Percentiles rank a stretch among this genome's conserved stretches.
These are phyloP conservation scores for Bondarzewia mesenterica DNA, from an alignment of 1,284 basidiomycete genomes.

Conservation along the genomic window DNA sequence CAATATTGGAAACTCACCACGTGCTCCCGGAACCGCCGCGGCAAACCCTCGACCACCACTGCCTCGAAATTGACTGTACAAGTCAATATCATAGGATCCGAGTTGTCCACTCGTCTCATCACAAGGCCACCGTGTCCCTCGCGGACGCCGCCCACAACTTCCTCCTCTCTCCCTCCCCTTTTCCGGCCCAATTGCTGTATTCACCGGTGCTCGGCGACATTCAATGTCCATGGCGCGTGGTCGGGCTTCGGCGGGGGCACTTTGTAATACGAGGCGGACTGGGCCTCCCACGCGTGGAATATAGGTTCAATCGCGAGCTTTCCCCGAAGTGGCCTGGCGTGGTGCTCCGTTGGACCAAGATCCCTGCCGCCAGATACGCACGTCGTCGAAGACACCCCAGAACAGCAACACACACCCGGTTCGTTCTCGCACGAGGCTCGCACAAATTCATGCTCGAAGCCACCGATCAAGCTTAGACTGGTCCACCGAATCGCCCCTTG, in stretches of 20 bases:
- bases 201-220: too few relatives aligned
- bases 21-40: not conserved
- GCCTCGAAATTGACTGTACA: too few relatives aligned
- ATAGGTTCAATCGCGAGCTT: not conserved
- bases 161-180: too few relatives aligned
- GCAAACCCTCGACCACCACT: not conserved
- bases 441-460: not conserved
- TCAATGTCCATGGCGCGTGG: too few relatives aligned
- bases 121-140: too few relatives aligned
- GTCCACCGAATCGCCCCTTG: too few relatives aligned
- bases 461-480: slow-evolving; percentile 1
- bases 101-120: too few relatives aligned
- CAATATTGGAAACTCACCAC: not conserved
- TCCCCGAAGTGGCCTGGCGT: not conserved
- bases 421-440: slow-evolving; percentile 6
- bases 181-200: too few relatives aligned
- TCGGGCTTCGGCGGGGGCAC: not conserved
- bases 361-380: not conserved
- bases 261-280: too few relatives aligned
- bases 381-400: slow-evolving; percentile 1
- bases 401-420: not conserved
- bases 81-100: too few relatives aligned
- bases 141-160: too few relatives aligned
- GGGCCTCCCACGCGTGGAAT: not conserved
- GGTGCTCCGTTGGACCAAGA: not conserved